Percentiles rank a stretch among this genome's conserved stretches.
phyloP scores from a whole-genome alignment of 2,329 filamentous ascomycete species.

The Chaetomiaceae sp. region DNA sequence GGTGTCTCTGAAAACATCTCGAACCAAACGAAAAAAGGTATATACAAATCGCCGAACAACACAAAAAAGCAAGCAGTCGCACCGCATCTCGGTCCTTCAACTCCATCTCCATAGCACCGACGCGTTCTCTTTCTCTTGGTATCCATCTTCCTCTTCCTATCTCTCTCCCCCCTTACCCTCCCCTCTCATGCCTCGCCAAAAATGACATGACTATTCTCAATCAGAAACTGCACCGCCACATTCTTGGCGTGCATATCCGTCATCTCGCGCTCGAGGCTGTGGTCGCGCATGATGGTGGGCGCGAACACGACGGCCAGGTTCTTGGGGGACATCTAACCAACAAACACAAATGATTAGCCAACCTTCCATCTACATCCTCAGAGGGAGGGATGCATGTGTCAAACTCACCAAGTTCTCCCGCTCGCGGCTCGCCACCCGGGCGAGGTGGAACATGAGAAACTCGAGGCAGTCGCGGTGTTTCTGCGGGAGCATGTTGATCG shows the following conservation, averaged over 20 bases:
- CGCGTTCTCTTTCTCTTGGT: neutral
- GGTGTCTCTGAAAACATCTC: neutral
- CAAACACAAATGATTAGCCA: neutral
- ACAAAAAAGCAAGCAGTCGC: neutral
- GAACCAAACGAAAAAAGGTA: slow-evolving; percentile 1
- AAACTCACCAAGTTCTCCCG: slow-evolving; percentile 72
- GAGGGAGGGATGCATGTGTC: neutral
- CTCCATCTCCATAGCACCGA: neutral
- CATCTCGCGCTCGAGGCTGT: slow-evolving; percentile 88
- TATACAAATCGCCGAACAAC: neutral
- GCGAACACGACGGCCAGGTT: slow-evolving; percentile 97
- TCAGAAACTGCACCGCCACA: slow-evolving; percentile 82
- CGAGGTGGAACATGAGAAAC: slow-evolving; percentile 90
- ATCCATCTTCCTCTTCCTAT: neutral
- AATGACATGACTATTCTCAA: slow-evolving; percentile 81
- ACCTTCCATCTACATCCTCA: neutral
- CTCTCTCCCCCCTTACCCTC: neutral
- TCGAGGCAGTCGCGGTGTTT: slow-evolving; percentile 86
- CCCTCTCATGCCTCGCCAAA: slow-evolving; percentile 51
- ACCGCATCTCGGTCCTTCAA: neutral
- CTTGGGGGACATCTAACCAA: slow-evolving; percentile 96
- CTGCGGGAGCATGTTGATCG: slow-evolving; percentile 73
- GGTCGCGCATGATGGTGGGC: slow-evolving; percentile 92
- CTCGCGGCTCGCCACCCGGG: slow-evolving; percentile 76
- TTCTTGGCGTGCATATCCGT: slow-evolving; percentile 95